Base-by-base conservation (phyloP, 2,329 filamentous ascomycete genomes). In the Calonectria honghensis region DNA sequence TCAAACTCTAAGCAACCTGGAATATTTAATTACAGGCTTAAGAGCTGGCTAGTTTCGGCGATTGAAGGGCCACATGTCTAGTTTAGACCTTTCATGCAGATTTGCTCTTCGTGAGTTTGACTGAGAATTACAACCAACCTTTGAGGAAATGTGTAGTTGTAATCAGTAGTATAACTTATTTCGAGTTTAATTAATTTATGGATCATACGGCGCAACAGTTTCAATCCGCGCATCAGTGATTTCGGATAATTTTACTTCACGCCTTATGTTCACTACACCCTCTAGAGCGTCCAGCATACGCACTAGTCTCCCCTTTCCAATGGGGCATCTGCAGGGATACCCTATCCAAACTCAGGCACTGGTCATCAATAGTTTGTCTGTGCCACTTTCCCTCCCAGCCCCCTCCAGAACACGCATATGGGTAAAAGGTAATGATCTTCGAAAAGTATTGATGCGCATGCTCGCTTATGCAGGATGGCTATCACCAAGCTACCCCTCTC, bases 391-490 rank as follows among this genome's bases (percentile, higher is more conserved):
- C 11, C n/a, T 24, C 3, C n/a, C 4, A 6, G 14, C 45, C 9
- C 20, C 9, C 13, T 48, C 11, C 10, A 11, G 45, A 11, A 24
- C 13, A 24, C 24, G 2, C 20, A n/a, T 9, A n/a, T 20, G 24
- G 20, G 20, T 18, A 41, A 63, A 27, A 0, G 57, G 57, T 24
- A 63, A 41, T 11, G 57, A 63, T 63, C 57, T 9, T 39, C 57
- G 7, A 11, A 32, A 24, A 3, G 5, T 10, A 20, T 29, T 41
- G 14, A 10, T 14, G 37, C 14, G 24, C 24, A 3, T 13, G 4
- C 14, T 63, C 57, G 57, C 57, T 63, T 63, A 63, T 63, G 57
- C 57, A 41, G 4, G 35, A 41, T 41, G 14, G 11, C 7, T 11
- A 16, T 18, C 27, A 20, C 57, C 57, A 13, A 63, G 37, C 6